Conservation (phyloP, 164 flowering plant species). For the Berberis vulgaris region DNA sequence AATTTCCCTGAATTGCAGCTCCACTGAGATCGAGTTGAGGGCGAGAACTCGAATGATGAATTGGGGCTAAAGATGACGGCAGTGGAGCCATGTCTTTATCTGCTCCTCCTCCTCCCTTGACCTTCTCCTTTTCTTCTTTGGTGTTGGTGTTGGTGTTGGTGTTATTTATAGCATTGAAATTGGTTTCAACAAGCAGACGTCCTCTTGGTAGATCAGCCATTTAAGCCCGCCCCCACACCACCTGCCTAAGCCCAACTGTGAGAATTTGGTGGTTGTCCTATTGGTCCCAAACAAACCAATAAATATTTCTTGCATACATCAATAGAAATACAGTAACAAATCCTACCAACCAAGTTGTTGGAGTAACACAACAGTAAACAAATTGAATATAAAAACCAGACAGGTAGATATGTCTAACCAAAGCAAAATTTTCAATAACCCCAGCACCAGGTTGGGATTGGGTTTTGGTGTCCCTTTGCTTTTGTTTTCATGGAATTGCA, state of each 20-base stretch:
- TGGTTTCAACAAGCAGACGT: slow-evolving; percentile 6
- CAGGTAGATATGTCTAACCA: too few species aligned
- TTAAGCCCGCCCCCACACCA: slow-evolving; percentile 4
- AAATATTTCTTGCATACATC: too few species aligned
- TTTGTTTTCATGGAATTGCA: too few species aligned
- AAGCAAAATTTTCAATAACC: too few species aligned
- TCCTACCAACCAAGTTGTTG: too few species aligned
- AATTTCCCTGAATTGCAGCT: slow-evolving; percentile 87
- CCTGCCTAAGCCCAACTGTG: neutral
- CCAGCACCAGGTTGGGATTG: too few species aligned
- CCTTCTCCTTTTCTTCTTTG: neutral
- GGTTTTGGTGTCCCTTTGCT: too few species aligned
- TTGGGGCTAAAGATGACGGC: slow-evolving; percentile 24
- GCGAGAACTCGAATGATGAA: slow-evolving; percentile 67
- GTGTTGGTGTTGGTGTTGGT: neutral
- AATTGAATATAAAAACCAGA: too few species aligned
- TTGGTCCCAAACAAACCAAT: too few species aligned
- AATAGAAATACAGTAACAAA: too few species aligned
- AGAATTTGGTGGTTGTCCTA: neutral
- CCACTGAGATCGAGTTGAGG: slow-evolving; percentile 88
- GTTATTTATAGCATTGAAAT: neutral
- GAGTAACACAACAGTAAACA: too few species aligned
- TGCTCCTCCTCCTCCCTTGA: slow-evolving; percentile 9
- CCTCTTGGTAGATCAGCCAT: slow-evolving; percentile 17
- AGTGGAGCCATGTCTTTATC: slow-evolving; percentile 40